Evolutionary conservation across 192 early-diverging fungal species (phyloP).

Genomic region (Backusella luteola): DNA sequence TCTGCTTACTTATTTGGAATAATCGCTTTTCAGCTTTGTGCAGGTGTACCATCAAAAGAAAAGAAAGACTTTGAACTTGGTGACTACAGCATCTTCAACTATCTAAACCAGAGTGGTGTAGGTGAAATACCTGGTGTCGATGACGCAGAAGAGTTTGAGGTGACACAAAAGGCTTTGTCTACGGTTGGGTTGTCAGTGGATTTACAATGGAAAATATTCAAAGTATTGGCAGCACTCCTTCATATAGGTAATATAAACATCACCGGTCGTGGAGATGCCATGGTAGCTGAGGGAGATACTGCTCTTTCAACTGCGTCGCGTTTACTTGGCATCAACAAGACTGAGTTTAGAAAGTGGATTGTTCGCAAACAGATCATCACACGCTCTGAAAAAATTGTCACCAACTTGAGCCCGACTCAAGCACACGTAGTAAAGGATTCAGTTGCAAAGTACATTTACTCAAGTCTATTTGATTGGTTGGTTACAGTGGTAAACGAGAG

Average conservation of each 20-base stretch:
- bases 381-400: conserved; percentile 91
- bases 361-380: conserved; percentile 93
- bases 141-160: conserved; percentile 89
- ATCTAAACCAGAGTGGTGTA: conserved; percentile 82
- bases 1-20: background rate
- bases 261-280: conserved; percentile 63
- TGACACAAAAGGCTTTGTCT: conserved; percentile 83
- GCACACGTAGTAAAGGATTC: conserved; percentile 86
- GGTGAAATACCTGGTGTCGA: conserved; percentile 83
- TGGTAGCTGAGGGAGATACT: conserved; percentile 74
- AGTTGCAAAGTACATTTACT: conserved; percentile 96
- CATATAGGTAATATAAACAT: conserved; percentile 97
- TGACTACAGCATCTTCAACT: conserved; percentile 74
- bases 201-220: conserved; percentile 87
- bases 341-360: conserved; percentile 94
- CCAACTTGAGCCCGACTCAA: conserved; percentile 70
- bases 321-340: conserved; percentile 74
- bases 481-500: conserved; percentile 87
- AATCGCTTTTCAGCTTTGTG: conserved; percentile 61
- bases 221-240: conserved; percentile 86
- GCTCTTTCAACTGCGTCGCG: conserved; percentile 63
- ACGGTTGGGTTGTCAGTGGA: conserved; percentile 81
- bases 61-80: conserved; percentile 75
- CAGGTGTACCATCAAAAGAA: conserved; percentile 81
- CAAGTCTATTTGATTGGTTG: conserved; percentile 95